Base-by-base conservation (phyloP, 2,329 filamentous ascomycete species). In the Uncinocarpus reesii region DNA sequence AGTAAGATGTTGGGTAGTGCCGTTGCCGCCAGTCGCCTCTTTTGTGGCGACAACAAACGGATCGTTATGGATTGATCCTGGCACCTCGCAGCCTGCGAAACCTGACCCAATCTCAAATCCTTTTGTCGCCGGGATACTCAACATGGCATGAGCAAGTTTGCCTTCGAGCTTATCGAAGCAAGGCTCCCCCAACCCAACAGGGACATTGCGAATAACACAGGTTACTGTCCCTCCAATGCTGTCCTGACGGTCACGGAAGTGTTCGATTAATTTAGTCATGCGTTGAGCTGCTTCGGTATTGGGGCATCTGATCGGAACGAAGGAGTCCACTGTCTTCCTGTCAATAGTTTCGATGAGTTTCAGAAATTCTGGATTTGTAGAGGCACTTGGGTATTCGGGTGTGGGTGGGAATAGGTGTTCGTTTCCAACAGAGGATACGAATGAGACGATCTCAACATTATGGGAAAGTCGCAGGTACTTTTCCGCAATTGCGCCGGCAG, bases 161-260 rank as follows among this genome's bases (percentile, higher is more conserved):
- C 92, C 92, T 72, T 98, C 89, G 37, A 96, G 76, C 73, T 96
- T 96, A 68, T 94, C 86, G 66, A 98, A 96, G 67, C 80, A 85
- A 0, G 90, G 92, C 74, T 96, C 92, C 51, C 92, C 92, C 2
- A 96, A 77, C 0, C 90, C 90, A 34, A 79, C 77, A 23, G 90
- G 92, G 6, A 80, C 79, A 61, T 93, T 90, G 55, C 85, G 79
- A 62, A 96, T 88, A 32, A 96, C 85, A 60, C 90, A 96, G 38
- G 88, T 95, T 15, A 96, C 88, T 10, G 87, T 94, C 52, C 92
- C 92, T 51, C 92, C 92, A 56, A 94, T 95, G 70, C 84, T 90
- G 72, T 96, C 90, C 51, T 86, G 68, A 50, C 74, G 75, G 58
- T 94, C 86, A 48, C 82, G 77, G 71, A 84, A 89, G 38, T 82